These are phyloP conservation scores for Iris macrosiphon DNA, from an alignment of 106 monocot genomes.

Conservation along the genomic window DNA sequence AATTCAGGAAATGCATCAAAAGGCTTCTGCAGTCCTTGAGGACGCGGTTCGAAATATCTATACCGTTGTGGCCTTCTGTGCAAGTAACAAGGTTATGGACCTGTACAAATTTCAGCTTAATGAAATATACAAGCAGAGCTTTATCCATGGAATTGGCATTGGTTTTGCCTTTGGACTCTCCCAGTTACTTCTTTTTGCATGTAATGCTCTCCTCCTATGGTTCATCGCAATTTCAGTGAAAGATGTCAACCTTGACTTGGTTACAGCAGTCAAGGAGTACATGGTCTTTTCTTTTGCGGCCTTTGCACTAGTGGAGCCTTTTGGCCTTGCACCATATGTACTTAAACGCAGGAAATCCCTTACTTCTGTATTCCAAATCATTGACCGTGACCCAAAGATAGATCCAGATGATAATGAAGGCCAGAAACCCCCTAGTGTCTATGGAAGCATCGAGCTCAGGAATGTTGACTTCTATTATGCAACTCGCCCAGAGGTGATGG, in stretches of 20 bases:
- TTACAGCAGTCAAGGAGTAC: conserved; percentile 78
- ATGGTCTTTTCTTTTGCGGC: conserved; percentile 93
- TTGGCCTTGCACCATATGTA: conserved; percentile 95
- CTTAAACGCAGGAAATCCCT: conserved; percentile 82
- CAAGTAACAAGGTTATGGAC: conserved; percentile 90
- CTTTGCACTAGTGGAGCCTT: conserved; percentile 96
- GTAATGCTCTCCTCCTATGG: conserved; percentile 94
- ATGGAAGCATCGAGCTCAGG: conserved; percentile 82
- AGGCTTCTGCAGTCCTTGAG: conserved; percentile 91
- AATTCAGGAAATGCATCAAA: conserved; percentile 97
- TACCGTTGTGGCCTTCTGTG: conserved; percentile 96
- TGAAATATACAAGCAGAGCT: conserved; percentile 61
- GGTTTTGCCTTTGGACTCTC: conserved; percentile 93
- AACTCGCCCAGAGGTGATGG: conserved; percentile 67
- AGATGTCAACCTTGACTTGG: conserved; percentile 21
- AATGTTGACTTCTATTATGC: conserved; percentile 88
- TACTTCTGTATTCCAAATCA: conserved; percentile 83
- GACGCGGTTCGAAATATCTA: conserved; percentile 98
- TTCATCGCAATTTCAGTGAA: conserved; percentile 66
- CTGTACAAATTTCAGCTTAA: conserved; percentile 69
- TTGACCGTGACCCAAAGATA: conserved; percentile 79
- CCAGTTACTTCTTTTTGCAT: conserved; percentile 90
- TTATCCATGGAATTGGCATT: conserved; percentile 74
- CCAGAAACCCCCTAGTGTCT: conserved; percentile 84
- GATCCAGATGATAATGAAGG: conserved; percentile 83